These are phyloP conservation scores for Aspergillus pseudotamarii DNA, from an alignment of 2,329 filamentous ascomycete species.

Conservation along the genomic window DNA sequence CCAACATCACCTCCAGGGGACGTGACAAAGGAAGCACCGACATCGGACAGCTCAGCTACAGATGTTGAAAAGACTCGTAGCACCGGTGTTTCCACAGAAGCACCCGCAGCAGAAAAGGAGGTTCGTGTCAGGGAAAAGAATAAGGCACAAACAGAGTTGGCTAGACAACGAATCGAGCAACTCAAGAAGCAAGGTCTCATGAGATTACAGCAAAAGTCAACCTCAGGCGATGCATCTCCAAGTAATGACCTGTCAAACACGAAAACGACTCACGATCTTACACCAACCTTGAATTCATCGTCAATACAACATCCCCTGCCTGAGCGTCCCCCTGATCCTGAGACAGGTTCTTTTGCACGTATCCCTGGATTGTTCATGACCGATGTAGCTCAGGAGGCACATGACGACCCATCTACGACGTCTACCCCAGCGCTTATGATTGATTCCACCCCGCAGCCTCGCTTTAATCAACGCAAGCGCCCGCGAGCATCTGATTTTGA, in stretches of 20 bases:
- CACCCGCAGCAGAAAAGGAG: conserved; percentile 27
- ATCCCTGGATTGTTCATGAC: conserved; percentile 60
- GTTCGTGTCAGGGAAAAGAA: conserved; percentile 47
- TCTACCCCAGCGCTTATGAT: conserved; percentile 17
- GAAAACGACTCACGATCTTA: conserved; percentile 1
- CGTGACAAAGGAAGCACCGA: conserved; percentile 15
- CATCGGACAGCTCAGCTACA: conserved; percentile 8
- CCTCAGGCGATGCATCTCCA: conserved; percentile 12
- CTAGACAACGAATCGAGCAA: conserved; percentile 78
- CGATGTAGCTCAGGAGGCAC: conserved; percentile 16
- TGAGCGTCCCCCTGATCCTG: conserved; percentile 38
- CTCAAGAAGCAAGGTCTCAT: conserved; percentile 59
- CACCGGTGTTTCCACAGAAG: conserved; percentile 12
- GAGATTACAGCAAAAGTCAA: conserved; percentile 38
- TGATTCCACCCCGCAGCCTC: conserved; percentile 27
- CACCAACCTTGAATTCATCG: conserved; percentile 12
- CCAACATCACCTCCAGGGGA: conserved; percentile 16
- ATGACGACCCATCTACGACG: conserved; percentile 9
- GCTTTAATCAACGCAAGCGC: conserved; percentile 52
- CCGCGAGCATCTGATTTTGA: conserved; percentile 73
- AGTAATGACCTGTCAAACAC: conserved; percentile 13
- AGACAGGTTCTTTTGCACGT: conserved; percentile 34
- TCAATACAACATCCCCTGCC: conserved; percentile 41
- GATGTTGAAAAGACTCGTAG: conserved; percentile 12
- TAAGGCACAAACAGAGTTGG: conserved; percentile 72